Percentiles rank a stretch among this genome's conserved stretches.
Conservation (phyloP, 1,284 basidiomycete genomes). For the Sphaerobolus stellatus region DNA sequence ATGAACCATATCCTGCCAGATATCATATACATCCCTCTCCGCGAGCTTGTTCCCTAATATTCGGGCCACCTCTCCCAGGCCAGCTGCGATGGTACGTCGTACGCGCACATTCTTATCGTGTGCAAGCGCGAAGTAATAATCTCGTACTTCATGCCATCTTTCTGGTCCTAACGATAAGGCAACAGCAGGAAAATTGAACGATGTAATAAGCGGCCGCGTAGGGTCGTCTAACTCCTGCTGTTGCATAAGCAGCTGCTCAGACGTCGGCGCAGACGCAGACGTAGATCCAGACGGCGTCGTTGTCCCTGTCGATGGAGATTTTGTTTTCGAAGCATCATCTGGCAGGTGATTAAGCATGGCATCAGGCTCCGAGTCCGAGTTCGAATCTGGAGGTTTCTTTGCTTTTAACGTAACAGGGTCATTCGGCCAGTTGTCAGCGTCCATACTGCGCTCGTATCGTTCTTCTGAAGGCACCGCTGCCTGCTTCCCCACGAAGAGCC, state of each 20-base stretch:
- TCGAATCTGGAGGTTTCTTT: slow-evolving; percentile 2
- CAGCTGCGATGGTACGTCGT: slow-evolving; percentile 79
- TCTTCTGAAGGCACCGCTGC: too few species aligned
- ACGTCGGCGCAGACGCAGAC: not conserved
- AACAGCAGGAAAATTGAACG: slow-evolving; percentile 95
- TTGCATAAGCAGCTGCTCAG: not conserved
- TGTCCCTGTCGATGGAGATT: too few species aligned
- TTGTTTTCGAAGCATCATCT: too few species aligned
- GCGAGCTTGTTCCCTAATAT: slow-evolving; percentile 77
- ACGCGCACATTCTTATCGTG: slow-evolving; percentile 62
- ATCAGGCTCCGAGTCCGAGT: not conserved
- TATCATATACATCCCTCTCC: slow-evolving; percentile 66
- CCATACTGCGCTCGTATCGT: not conserved
- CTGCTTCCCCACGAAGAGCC: slow-evolving; percentile 63
- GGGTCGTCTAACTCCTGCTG: slow-evolving; percentile 38
- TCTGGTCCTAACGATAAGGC: slow-evolving; percentile 76
- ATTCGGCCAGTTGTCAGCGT: not conserved
- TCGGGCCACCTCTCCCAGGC: slow-evolving; percentile 86
- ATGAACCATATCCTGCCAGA: slow-evolving; percentile 67
- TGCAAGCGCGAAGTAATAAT: slow-evolving; percentile 67
- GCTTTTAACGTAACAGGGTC: not conserved
- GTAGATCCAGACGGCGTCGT: not conserved
- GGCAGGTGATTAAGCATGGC: not conserved
- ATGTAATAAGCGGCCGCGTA: slow-evolving; percentile 82
- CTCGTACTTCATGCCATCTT: slow-evolving; percentile 78